These are phyloP conservation scores for Mucor indicus DNA, from an alignment of 371 early-diverging fungal genomes.

Conservation along the genomic window DNA sequence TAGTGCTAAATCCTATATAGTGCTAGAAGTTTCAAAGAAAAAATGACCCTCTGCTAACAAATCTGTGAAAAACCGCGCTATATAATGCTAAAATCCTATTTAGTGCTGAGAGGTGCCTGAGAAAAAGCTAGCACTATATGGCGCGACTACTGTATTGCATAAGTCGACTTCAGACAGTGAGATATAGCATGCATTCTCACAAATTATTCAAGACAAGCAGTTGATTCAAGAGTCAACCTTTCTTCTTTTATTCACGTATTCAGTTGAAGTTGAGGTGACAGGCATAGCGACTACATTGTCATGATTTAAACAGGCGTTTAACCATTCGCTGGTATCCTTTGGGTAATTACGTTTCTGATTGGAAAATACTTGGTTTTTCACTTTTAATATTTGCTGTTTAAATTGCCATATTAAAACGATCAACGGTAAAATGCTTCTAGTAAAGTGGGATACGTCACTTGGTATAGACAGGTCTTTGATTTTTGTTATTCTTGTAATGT, in stretches of 20 bases:
- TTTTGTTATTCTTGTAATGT: constrained; percentile 11
- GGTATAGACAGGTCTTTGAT: constrained; percentile 3
- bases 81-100: too few species aligned
- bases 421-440: constrained; percentile 8
- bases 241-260: constrained; percentile 3
- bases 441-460: constrained; percentile 6
- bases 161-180: too few species aligned
- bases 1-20: too few species aligned
- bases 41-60: too few species aligned
- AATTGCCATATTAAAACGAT: constrained; percentile 7
- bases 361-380: constrained; percentile 1
- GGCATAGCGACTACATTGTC: not conserved
- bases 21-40: too few species aligned
- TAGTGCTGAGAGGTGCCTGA: too few species aligned
- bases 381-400: constrained; percentile 11
- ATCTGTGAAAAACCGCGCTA: too few species aligned
- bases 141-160: too few species aligned
- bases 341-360: not conserved
- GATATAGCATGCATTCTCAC: not conserved
- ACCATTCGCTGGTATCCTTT: constrained; percentile 4
- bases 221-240: not conserved
- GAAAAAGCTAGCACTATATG: too few species aligned
- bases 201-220: not conserved
- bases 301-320: constrained; percentile 2
- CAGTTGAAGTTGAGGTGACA: constrained; percentile 1